Evolutionary conservation across 2,329 filamentous ascomycete species (phyloP).

Genomic region (Thermoascus crustaceus): DNA sequence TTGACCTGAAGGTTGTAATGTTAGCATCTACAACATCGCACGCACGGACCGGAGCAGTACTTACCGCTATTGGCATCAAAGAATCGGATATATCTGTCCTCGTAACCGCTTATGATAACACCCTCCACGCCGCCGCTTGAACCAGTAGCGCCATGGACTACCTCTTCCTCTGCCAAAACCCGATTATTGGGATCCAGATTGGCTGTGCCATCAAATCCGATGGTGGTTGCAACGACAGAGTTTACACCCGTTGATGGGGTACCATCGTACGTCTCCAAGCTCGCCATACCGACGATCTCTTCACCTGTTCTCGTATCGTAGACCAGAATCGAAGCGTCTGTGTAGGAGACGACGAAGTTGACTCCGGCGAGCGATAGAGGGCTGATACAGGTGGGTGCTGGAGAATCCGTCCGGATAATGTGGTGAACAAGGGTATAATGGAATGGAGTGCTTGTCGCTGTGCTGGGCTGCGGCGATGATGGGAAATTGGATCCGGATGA

Average conservation of each 20-base stretch:
- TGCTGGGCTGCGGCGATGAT: constrained; percentile 79
- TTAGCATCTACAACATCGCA: constrained; percentile 10
- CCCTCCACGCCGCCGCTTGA: constrained; percentile 78
- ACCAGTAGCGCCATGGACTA: constrained; percentile 73
- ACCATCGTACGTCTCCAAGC: constrained; percentile 85
- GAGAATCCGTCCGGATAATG: constrained; percentile 61
- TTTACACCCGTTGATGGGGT: constrained; percentile 79
- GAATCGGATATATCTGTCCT: constrained; percentile 92
- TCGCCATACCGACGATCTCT: constrained; percentile 86
- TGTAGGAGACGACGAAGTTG: constrained; percentile 86
- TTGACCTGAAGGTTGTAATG: constrained; percentile 58
- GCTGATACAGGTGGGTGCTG: constrained; percentile 85
- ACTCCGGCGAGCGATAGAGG: constrained; percentile 75
- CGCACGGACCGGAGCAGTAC: constrained; percentile 29
- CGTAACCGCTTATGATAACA: constrained; percentile 90
- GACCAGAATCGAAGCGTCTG: constrained; percentile 80
- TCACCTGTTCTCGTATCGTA: constrained; percentile 91
- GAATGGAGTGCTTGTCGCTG: constrained; percentile 78
- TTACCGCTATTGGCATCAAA: constrained; percentile 98
- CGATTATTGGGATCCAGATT: constrained; percentile 55
- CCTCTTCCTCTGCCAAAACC: constrained; percentile 60
- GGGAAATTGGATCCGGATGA: constrained; percentile 90
- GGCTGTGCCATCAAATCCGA: constrained; percentile 62
- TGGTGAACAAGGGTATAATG: constrained; percentile 81
- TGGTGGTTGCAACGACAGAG: constrained; percentile 77